Evolutionary conservation across 257 asterid species (phyloP).

Genomic region (Solanum pennellii): DNA sequence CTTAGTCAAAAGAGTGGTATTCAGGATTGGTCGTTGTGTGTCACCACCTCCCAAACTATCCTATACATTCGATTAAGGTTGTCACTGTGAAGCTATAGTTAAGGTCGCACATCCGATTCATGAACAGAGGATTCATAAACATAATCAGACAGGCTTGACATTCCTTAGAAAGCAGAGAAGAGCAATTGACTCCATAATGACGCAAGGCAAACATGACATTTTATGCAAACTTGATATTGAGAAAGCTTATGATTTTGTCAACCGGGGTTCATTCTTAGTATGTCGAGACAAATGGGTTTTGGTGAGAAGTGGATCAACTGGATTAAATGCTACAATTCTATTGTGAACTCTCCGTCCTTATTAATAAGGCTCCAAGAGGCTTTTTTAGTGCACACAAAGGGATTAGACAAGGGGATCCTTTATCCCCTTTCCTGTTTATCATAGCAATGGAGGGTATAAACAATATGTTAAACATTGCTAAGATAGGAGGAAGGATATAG

Average conservation of each 20-base stretch:
- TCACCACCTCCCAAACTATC: no score
- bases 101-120: no score
- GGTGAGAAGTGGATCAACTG: background rate
- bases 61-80: no score
- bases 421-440: background rate
- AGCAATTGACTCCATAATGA: background rate
- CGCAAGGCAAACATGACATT: background rate
- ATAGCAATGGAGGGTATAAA: background rate
- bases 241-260: background rate
- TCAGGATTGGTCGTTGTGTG: no score
- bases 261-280: background rate
- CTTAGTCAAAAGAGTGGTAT: no score
- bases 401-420: background rate
- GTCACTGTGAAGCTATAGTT: no score
- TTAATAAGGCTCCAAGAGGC: background rate
- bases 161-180: background rate
- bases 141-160: no score
- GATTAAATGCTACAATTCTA: background rate
- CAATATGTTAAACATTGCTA: background rate
- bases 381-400: background rate
- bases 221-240: background rate
- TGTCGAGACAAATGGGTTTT: background rate
- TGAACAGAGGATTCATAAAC: no score
- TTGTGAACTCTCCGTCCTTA: background rate
- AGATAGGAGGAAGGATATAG: background rate